Conservation (phyloP, 148 eudicot genomes). For the Bassia scoparia region DNA sequence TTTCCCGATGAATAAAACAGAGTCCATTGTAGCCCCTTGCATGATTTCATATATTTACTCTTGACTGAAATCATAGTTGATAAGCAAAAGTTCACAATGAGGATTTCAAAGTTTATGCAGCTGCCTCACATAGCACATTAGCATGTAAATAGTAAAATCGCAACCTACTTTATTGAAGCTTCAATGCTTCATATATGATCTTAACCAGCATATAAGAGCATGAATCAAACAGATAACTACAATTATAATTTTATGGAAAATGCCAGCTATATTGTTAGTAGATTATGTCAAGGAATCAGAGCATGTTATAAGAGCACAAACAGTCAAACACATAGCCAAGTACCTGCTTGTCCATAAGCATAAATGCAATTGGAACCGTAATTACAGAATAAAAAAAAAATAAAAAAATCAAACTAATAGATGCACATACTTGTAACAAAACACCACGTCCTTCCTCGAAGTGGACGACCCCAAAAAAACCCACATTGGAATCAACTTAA, state of each 20-base stretch:
- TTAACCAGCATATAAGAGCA: too few relatives aligned
- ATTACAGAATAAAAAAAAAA: too few relatives aligned
- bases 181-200: neutral
- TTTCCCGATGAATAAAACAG: neutral
- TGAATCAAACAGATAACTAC: neutral
- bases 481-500: too few relatives aligned
- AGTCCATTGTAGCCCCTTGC: neutral
- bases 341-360: slow-evolving; percentile 63
- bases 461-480: too few relatives aligned
- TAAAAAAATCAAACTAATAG: too few relatives aligned
- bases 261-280: neutral
- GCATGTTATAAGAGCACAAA: neutral
- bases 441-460: too few relatives aligned
- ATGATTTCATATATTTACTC: neutral
- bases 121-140: too few relatives aligned
- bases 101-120: neutral
- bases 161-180: neutral
- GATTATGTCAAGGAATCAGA: neutral
- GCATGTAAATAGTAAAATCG: neutral
- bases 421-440: too few relatives aligned
- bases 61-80: neutral
- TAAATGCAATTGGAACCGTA: slow-evolving; percentile 32
- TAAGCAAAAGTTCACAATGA: neutral
- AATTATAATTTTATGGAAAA: neutral
- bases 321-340: neutral